Evolutionary conservation across 345 rosid genomes (phyloP).

Genomic region (Dipteronia sinensis): DNA sequence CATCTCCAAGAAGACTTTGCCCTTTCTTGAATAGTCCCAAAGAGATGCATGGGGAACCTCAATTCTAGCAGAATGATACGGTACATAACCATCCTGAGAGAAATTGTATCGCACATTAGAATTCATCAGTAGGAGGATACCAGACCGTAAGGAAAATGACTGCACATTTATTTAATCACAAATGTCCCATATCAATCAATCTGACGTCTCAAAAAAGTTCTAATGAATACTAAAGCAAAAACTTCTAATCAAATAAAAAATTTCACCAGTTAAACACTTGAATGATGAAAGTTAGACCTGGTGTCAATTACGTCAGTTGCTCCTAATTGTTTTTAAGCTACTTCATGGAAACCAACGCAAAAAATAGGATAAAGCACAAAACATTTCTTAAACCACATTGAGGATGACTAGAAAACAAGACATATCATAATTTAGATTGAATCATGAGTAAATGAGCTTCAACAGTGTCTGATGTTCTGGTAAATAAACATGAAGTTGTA

Average conservation of each 20-base stretch:
- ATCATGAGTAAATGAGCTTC: neutral
- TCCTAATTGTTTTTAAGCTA: neutral
- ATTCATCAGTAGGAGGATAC: neutral
- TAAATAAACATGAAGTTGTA: neutral
- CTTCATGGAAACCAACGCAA: neutral
- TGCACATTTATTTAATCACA: neutral
- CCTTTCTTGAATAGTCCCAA: slow-evolving; percentile 75
- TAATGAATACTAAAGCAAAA: neutral
- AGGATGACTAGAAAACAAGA: neutral
- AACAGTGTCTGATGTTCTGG: neutral
- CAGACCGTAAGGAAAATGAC: neutral
- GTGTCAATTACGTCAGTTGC: neutral
- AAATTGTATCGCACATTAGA: neutral
- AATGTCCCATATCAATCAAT: neutral
- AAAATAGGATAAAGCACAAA: neutral
- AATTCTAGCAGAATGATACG: slow-evolving; percentile 93
- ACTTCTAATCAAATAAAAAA: no score
- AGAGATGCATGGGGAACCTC: slow-evolving; percentile 82
- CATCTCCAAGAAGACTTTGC: slow-evolving; percentile 82
- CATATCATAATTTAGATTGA: neutral
- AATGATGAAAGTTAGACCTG: neutral
- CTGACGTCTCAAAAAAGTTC: neutral
- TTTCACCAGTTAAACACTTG: neutral
- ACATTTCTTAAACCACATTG: neutral
- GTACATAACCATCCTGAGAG: slow-evolving; percentile 95